These are phyloP conservation scores for Lunularia cruciata DNA, from an alignment of 225 moss, liverwort and hornwort species.

Conservation along the genomic window DNA sequence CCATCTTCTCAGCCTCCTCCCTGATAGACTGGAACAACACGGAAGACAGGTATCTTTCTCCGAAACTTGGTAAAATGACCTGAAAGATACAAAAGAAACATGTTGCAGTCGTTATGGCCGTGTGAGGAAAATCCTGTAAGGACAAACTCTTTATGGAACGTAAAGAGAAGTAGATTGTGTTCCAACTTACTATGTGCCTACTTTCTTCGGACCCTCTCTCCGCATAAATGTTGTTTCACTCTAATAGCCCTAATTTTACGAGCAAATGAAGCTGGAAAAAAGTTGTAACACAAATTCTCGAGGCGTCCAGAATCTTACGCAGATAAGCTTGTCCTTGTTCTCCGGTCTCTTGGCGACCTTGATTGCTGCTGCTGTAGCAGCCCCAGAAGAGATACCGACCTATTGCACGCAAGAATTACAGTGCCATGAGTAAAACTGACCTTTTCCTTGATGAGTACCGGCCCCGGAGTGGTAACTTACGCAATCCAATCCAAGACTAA, in stretches of 20 bases:
- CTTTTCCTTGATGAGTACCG: no score
- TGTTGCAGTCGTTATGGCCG: no score
- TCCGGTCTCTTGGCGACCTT: constrained; percentile 92
- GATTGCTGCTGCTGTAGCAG: constrained; percentile 90
- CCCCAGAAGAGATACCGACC: constrained; percentile 99
- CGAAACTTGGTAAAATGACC: constrained; percentile 96
- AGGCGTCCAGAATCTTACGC: constrained; percentile 43
- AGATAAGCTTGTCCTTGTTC: constrained; percentile 84
- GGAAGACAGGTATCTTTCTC: constrained; percentile 92
- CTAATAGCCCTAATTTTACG: no score
- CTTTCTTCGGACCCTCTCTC: not conserved
- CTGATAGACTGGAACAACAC: constrained; percentile 90
- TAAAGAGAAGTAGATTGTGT: no score
- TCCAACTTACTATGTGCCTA: not conserved
- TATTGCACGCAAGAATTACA: constrained; percentile 20
- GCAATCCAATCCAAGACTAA: no score
- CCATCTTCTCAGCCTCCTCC: constrained; percentile 92
- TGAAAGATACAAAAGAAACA: constrained; percentile 30
- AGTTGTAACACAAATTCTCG: not conserved
- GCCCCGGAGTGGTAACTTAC: no score
- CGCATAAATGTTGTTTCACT: no score
- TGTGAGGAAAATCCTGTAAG: no score
- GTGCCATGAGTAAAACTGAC: no score
- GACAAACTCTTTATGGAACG: not conserved
- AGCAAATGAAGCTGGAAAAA: not conserved